A percentile compares a stretch with the other conserved stretches of the same genome.
phyloP scores from a whole-genome alignment of 352 stramenopile species.

The Globisporangium radiosum region DNA sequence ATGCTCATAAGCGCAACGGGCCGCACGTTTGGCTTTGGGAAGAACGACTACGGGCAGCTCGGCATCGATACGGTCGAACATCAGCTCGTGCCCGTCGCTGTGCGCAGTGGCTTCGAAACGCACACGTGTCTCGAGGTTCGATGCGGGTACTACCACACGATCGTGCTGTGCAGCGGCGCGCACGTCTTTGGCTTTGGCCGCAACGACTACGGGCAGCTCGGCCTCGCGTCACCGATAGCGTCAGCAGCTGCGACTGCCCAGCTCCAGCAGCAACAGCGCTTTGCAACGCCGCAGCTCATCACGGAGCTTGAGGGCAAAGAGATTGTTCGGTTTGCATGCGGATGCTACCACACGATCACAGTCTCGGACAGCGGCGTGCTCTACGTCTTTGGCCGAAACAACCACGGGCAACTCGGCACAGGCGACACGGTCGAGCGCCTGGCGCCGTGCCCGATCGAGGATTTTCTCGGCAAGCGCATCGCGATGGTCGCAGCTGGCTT shows the following conservation, averaged over 20 bases:
- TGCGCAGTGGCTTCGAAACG: conserved; percentile 50
- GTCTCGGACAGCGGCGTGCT: conserved; percentile 87
- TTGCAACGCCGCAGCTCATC: conserved; percentile 44
- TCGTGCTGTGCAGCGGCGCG: conserved; percentile 63
- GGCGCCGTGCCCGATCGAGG: conserved; percentile 81
- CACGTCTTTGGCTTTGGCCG: conserved; percentile 85
- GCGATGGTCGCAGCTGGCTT: conserved; percentile 88
- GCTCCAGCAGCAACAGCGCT: conserved; percentile 70
- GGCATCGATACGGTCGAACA: conserved; percentile 74
- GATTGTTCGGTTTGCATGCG: conserved; percentile 80
- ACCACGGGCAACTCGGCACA: conserved; percentile 90
- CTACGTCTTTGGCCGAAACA: conserved; percentile 93
- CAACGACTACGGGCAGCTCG: conserved; percentile 93
- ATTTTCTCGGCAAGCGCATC: conserved; percentile 87
- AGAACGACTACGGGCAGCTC: conserved; percentile 93
- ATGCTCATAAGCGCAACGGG: conserved; percentile 66
- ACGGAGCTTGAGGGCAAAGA: conserved; percentile 79
- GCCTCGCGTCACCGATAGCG: conserved; percentile 46
- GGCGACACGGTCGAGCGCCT: conserved; percentile 86
- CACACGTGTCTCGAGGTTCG: conserved; percentile 72
- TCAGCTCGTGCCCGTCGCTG: conserved; percentile 46
- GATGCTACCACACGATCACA: conserved; percentile 89
- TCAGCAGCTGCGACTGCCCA: conserved; percentile 40
- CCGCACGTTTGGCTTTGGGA: conserved; percentile 82
- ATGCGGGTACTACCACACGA: conserved; percentile 91